phyloP scores from a whole-genome alignment of 352 stramenopile species.

The Elongisporangium undulatum region DNA sequence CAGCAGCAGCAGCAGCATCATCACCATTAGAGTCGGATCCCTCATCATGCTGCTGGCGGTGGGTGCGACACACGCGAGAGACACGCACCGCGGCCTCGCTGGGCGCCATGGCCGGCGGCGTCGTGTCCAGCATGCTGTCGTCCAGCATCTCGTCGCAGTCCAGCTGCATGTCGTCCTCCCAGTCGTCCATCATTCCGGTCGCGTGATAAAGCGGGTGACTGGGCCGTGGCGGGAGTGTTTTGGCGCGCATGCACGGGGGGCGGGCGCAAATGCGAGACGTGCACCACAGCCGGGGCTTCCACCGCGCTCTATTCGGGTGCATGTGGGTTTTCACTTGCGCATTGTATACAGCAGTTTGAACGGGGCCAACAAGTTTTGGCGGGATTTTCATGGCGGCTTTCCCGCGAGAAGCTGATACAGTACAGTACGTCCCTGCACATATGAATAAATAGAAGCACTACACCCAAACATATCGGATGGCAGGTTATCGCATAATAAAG shows the following conservation, averaged over 20 bases:
- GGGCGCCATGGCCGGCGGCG: slow-evolving; percentile 9
- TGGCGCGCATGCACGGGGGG: neutral
- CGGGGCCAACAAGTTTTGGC: neutral
- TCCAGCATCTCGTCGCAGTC: slow-evolving; percentile 82
- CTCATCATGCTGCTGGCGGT: slow-evolving; percentile 6
- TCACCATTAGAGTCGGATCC: neutral
- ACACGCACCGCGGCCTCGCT: slow-evolving; percentile 15
- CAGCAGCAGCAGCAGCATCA: neutral
- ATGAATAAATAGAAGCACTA: neutral
- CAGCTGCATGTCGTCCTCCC: slow-evolving; percentile 52
- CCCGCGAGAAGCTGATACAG: neutral
- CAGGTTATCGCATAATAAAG: neutral
- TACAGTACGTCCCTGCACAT: neutral
- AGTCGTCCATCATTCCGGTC: slow-evolving; percentile 43
- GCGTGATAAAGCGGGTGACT: neutral
- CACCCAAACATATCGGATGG: neutral
- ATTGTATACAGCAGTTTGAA: neutral
- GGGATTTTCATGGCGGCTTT: neutral
- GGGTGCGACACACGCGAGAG: slow-evolving; percentile 39
- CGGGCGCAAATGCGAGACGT: neutral
- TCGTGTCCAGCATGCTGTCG: slow-evolving; percentile 38
- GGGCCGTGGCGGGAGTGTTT: neutral
- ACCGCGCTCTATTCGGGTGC: neutral
- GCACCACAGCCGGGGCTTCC: neutral
- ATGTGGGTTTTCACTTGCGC: neutral